Percentiles rank a stretch among this genome's conserved stretches.
These are phyloP conservation scores for Hymenochaete sp. DNA, from an alignment of 1,284 basidiomycete genomes.

Conservation along the genomic window DNA sequence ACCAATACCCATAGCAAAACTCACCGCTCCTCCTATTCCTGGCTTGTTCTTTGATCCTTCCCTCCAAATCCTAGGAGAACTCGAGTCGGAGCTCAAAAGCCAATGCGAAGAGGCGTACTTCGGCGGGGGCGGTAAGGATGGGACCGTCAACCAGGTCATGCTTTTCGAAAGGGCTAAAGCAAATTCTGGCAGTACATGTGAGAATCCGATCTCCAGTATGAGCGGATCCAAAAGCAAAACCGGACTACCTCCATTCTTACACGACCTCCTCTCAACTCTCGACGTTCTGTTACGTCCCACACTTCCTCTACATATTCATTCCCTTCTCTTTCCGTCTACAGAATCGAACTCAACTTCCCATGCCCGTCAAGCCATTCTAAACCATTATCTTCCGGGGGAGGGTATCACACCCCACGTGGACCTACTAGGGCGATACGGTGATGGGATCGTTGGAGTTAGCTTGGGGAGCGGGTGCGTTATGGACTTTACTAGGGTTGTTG, in stretches of 20 bases:
- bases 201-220: constrained; percentile 12
- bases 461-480: constrained; percentile 66
- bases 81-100: no score
- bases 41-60: no score
- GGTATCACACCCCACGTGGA: constrained; percentile 77
- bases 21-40: no score
- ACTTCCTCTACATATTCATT: constrained; percentile 40
- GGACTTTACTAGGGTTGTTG: constrained; percentile 41
- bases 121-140: no score
- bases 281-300: constrained; percentile 38
- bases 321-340: constrained; percentile 43
- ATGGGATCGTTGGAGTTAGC: constrained; percentile 75
- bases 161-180: constrained; percentile 49
- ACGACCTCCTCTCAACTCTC: constrained; percentile 43
- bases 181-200: constrained; percentile 10
- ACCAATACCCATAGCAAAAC: no score
- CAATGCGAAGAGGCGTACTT: no score
- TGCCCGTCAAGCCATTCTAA: constrained; percentile 71
- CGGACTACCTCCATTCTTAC: constrained; percentile 48
- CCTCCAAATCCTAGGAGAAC: no score
- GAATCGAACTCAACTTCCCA: constrained; percentile 26
- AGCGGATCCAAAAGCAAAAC: constrained; percentile 10
- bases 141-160: constrained; percentile 71
- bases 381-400: constrained; percentile 70
- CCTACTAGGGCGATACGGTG: constrained; percentile 63